A percentile compares a stretch with the other conserved stretches of the same genome.
Conservation (phyloP, 192 early-diverging fungal species). For the Backusella mclennaniae region DNA sequence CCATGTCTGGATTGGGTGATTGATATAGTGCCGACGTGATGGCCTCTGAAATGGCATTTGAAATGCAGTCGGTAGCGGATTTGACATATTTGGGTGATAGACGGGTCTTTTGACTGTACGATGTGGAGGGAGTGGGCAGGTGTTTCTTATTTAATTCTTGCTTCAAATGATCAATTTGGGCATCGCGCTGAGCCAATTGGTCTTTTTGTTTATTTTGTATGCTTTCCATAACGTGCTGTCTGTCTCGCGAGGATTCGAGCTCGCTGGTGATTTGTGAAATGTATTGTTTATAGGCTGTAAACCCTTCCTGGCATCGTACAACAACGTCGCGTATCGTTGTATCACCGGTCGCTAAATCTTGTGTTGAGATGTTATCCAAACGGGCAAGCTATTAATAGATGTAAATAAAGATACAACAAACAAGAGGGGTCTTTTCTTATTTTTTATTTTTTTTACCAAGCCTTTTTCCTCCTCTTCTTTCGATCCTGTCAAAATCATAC, state of each 20-base stretch:
- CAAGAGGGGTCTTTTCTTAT: not conserved
- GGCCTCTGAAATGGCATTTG: not conserved
- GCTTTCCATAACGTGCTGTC: not conserved
- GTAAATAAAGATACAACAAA: not conserved
- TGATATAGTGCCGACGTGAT: not conserved
- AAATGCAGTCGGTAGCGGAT: not conserved
- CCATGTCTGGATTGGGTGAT: not conserved
- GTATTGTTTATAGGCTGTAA: not conserved
- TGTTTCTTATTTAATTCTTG: conserved; percentile 3
- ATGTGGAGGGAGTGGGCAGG: not conserved
- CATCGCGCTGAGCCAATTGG: not conserved
- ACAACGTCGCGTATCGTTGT: conserved; percentile 20
- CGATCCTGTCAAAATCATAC: conserved; percentile 18
- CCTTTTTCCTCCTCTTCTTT: conserved; percentile 11
- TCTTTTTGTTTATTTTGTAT: not conserved
- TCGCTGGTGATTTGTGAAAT: not conserved
- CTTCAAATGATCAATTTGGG: conserved; percentile 7
- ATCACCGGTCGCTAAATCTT: not conserved
- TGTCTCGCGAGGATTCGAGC: not conserved
- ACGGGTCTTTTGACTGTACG: not conserved
- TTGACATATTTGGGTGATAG: not conserved
- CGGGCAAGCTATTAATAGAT: not conserved
- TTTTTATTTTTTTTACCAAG: not conserved
- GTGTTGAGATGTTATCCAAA: not conserved
- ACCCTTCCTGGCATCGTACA: conserved; percentile 18